Percentiles rank a stretch among this genome's conserved stretches.
Evolutionary conservation across 768 basidiomycete species (phyloP).

Genomic region (Lepiota brunneoincarnata): DNA sequence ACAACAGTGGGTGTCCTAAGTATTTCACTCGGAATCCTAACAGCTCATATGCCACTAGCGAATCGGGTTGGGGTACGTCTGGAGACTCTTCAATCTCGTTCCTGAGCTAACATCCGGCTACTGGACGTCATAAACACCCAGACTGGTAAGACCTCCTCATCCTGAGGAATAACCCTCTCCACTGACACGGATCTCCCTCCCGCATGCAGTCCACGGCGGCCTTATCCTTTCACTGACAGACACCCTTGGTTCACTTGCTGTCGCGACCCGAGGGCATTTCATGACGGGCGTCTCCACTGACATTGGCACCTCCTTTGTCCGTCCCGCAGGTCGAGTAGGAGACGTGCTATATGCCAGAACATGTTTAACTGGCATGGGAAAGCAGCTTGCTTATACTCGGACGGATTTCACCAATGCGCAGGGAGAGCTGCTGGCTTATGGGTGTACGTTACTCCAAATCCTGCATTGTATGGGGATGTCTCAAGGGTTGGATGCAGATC

Average conservation of each 20-base stretch:
- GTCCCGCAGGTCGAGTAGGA: slow-evolving; percentile 70
- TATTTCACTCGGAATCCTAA: neutral
- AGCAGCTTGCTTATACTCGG: slow-evolving; percentile 76
- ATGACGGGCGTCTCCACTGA: slow-evolving; percentile 91
- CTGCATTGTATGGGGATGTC: neutral
- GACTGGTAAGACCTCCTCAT: slow-evolving; percentile 31
- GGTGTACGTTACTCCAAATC: slow-evolving; percentile 48
- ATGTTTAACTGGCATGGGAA: slow-evolving; percentile 69
- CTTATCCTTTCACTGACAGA: slow-evolving; percentile 81
- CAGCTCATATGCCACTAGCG: slow-evolving; percentile 38
- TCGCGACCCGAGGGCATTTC: slow-evolving; percentile 76
- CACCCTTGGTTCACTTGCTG: slow-evolving; percentile 81
- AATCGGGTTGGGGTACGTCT: slow-evolving; percentile 75
- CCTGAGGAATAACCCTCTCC: neutral
- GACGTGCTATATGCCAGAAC: slow-evolving; percentile 67
- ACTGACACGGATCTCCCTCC: neutral
- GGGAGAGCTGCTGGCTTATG: slow-evolving; percentile 78
- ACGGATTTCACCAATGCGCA: slow-evolving; percentile 66
- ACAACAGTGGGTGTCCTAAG: slow-evolving; percentile 53
- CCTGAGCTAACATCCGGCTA: slow-evolving; percentile 4
- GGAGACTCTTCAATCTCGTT: neutral
- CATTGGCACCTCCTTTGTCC: slow-evolving; percentile 75
- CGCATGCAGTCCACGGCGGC: slow-evolving; percentile 67
- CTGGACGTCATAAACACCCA: slow-evolving; percentile 15
- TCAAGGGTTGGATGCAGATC: slow-evolving; percentile 45